Evolutionary conservation across 2,329 filamentous ascomycete species (phyloP), one percentile per base, ranked within the genome.

Genomic region (Aspergillus latus): DNA sequence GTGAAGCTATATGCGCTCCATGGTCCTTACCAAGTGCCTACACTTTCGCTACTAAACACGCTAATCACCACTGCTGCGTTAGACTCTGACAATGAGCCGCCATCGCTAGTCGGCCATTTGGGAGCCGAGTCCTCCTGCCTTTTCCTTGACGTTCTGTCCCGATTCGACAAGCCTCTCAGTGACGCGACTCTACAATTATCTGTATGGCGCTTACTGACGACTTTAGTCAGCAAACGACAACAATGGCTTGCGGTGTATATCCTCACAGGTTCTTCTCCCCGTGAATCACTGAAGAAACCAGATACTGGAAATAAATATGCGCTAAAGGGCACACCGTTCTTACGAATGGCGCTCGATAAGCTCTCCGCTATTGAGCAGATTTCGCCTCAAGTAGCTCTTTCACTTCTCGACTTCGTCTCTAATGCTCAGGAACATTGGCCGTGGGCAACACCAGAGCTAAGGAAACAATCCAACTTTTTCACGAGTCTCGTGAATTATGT

Each of bases 201-300:
- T 6, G 88, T 91, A 16, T 99, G 93, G 94, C 85, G 84, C 55
- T 87, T 99, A 67, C 85, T 97, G 52, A 89, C 92, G 2, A 87
- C 88, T 2, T 88, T 97, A 46, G 84, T 99, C 58, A 88, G 89
- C 62, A 92, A 91, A 69, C 87, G 91, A 60, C 94, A 99, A 70
- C 92, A 96, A 68, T 97, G 93, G 90, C 90, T 99, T 78, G 90
- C 93, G 0, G 90, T 96, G 59, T 96, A 92, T 68, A 81, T 99
- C 7, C 84, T 97, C 39, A 97, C 92, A 5, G 94, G 92, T 21
- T 88, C 87, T 67, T 91, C 91, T 0, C 92, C 93, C 3, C 85
- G 89, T 59, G 86, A 94, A 64, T 84, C 88, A 4, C 77, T 91
- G 66, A 85, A 85, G 56, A 68, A 70, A 46, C 58, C 64, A 43